Base-by-base conservation (phyloP, 345 rosid species). In the Arabidopsis arenosa region DNA sequence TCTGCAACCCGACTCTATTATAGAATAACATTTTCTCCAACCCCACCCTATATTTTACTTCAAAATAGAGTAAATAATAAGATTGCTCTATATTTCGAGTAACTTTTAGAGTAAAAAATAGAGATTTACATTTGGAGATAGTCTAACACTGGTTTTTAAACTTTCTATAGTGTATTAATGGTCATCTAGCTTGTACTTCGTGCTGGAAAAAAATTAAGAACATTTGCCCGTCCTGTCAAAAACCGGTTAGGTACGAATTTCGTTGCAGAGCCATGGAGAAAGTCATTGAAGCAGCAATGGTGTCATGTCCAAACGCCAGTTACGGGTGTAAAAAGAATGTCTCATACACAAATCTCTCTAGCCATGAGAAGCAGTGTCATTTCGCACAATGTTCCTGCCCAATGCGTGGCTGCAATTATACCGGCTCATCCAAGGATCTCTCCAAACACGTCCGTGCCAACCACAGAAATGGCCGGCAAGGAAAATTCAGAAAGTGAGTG, bases 191-290 rank as follows among this genome's bases (percentile, higher is more conserved):
- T 26, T 88, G 88, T 81, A 36, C 81, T 55, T 7, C 15, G 23
- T 88, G 90, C 78, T 76, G 88, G 73, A 4, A 1, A 18, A 72
- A 80, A 70, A 10, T 83, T 30, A 33, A 18, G 37, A 75, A 84
- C 41, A 80, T 33, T 64, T 88, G 87, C n/a, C 81, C 85, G 2
- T 76, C 74, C 10, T 86, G 90, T 70, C 52, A 74, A 32, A 9
- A 12, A 44, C 83, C 81, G 4, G 76, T 80, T 26, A 81, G 85
- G 4, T 76, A 78, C 59, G 73, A 18, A 9, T 5, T 13, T 69
- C 86, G 92, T 5, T 83, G 86, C 73, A 75, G 85, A 57, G 88
- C 86, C 11, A 79, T 84, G 47, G 92, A 86, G 73, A 85, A 76
- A 52, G 80, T 83, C 30, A 55, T 83, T 8, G 85, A 82, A 68